Percentiles rank a stretch among this genome's conserved stretches.
phyloP scores from a whole-genome alignment of 2,329 filamentous ascomycete species.

The Orbilia javanica region DNA sequence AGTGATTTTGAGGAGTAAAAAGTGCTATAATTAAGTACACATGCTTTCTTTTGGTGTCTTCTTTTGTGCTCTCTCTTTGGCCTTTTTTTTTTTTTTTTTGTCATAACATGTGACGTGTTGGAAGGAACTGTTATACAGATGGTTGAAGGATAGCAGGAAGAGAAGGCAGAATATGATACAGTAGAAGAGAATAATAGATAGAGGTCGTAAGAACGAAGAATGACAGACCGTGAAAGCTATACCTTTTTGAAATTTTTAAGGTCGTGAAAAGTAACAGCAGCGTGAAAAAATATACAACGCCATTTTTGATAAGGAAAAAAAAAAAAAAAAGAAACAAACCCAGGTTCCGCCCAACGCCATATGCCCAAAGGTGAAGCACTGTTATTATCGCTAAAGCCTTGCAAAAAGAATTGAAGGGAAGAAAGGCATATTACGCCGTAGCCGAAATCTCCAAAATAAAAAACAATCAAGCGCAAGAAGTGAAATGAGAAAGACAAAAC shows the following conservation, averaged over 20 bases:
- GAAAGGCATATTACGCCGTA: slow-evolving; percentile 56
- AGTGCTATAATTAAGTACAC: slow-evolving; percentile 56
- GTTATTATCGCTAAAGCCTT: slow-evolving; percentile 55
- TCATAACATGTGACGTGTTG: slow-evolving; percentile 54
- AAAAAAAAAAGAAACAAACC: slow-evolving; percentile 32
- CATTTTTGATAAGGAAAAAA: slow-evolving; percentile 36
- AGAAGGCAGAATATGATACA: slow-evolving; percentile 52
- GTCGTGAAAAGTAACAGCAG: slow-evolving; percentile 40
- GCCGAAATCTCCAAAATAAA: slow-evolving; percentile 28
- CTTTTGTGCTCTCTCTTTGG: slow-evolving; percentile 31
- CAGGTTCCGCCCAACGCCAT: slow-evolving; percentile 48
- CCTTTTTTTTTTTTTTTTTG: slow-evolving; percentile 51
- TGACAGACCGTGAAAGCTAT: slow-evolving; percentile 40
- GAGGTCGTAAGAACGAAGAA: slow-evolving; percentile 50
- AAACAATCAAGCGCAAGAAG: slow-evolving; percentile 30
- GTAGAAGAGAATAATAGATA: slow-evolving; percentile 38
- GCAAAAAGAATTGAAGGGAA: slow-evolving; percentile 49
- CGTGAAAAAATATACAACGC: slow-evolving; percentile 42
- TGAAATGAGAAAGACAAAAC: slow-evolving; percentile 28
- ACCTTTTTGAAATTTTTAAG: slow-evolving; percentile 56
- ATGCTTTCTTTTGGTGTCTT: slow-evolving; percentile 45
- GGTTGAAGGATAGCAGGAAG: slow-evolving; percentile 19
- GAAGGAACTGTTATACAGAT: slow-evolving; percentile 58
- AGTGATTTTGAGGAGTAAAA: slow-evolving; percentile 57
- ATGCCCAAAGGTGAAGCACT: slow-evolving; percentile 54